Conservation (phyloP, 352 stramenopile species). For the Phytophthora citricola region DNA sequence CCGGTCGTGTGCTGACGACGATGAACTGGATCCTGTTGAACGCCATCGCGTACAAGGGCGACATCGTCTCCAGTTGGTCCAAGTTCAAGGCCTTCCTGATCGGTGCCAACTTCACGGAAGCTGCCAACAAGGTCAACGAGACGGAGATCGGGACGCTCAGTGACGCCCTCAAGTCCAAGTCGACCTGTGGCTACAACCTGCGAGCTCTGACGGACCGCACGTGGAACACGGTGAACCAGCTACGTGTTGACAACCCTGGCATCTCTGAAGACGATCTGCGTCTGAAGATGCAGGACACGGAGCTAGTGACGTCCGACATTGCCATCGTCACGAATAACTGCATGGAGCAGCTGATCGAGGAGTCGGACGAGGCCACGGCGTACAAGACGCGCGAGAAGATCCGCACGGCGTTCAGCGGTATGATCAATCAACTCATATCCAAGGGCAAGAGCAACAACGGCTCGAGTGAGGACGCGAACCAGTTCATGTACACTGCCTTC, state of each 20-base stretch:
- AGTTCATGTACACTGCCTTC: constrained; percentile 50
- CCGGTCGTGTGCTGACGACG: constrained; percentile 37
- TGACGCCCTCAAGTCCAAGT: constrained; percentile 40
- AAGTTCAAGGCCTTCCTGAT: constrained; percentile 44
- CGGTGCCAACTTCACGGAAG: constrained; percentile 36
- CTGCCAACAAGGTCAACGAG: constrained; percentile 37
- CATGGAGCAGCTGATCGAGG: constrained; percentile 43
- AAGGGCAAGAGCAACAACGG: constrained; percentile 45
- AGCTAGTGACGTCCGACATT: constrained; percentile 58
- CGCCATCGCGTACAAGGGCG: constrained; percentile 46
- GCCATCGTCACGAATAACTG: constrained; percentile 56
- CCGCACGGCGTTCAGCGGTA: constrained; percentile 56
- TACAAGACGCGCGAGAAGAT: constrained; percentile 60
- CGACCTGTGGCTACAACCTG: constrained; percentile 50
- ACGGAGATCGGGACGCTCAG: constrained; percentile 44
- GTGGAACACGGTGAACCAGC: constrained; percentile 44
- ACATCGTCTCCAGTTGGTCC: constrained; percentile 36
- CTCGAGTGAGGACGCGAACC: constrained; percentile 34
- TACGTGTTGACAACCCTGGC: constrained; percentile 40
- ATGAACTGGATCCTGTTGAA: constrained; percentile 49
- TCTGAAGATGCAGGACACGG: constrained; percentile 48
- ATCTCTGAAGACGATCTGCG: constrained; percentile 52
- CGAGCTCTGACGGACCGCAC: constrained; percentile 53
- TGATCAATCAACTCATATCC: constrained; percentile 60
- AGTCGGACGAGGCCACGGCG: constrained; percentile 33